These are phyloP conservation scores for Aspergillus sp. DNA, from an alignment of 2,329 filamentous ascomycete genomes.

Conservation along the genomic window DNA sequence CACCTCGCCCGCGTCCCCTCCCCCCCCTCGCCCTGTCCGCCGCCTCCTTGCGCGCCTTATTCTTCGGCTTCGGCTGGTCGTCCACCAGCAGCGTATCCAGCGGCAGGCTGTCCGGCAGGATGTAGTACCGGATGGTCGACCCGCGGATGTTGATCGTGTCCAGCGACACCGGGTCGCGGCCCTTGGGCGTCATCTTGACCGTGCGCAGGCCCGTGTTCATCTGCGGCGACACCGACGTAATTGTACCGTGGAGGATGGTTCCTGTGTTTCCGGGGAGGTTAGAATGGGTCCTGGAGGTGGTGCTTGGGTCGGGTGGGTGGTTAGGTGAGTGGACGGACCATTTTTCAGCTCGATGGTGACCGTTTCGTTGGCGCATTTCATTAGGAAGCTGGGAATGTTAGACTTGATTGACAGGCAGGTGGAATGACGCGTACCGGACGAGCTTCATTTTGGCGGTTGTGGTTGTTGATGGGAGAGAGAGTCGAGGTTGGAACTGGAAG, in stretches of 20 bases:
- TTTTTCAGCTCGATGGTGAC: constrained; percentile 98
- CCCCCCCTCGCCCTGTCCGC: constrained; percentile 42
- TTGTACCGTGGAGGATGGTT: constrained; percentile 93
- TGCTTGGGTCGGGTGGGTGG: constrained; percentile 1
- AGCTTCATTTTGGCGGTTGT: constrained; percentile 68
- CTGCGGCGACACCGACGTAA: constrained; percentile 90
- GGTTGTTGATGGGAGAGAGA: background rate
- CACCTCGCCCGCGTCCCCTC: constrained; percentile 40
- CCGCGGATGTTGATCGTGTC: constrained; percentile 97
- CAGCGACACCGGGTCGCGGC: constrained; percentile 75
- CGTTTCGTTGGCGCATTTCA: constrained; percentile 99
- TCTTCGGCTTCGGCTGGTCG: constrained; percentile 96
- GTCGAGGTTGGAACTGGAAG: background rate
- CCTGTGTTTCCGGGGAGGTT: constrained; percentile 42
- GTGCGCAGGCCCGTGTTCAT: constrained; percentile 97
- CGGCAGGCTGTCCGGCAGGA: constrained; percentile 89
- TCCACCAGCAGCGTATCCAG: constrained; percentile 93
- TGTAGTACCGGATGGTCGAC: constrained; percentile 91
- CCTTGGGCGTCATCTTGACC: constrained; percentile 90
- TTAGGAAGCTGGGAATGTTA: constrained; percentile 65
- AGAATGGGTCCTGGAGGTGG: constrained; percentile 1
- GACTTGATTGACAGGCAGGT: constrained; percentile 12
- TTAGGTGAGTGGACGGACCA: constrained; percentile 47
- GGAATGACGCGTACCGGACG: constrained; percentile 61
- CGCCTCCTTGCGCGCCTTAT: constrained; percentile 93